A percentile compares a stretch with the other conserved stretches of the same genome.
Conservation (phyloP, 352 stramenopile species). For the Phytophthora megakarya region DNA sequence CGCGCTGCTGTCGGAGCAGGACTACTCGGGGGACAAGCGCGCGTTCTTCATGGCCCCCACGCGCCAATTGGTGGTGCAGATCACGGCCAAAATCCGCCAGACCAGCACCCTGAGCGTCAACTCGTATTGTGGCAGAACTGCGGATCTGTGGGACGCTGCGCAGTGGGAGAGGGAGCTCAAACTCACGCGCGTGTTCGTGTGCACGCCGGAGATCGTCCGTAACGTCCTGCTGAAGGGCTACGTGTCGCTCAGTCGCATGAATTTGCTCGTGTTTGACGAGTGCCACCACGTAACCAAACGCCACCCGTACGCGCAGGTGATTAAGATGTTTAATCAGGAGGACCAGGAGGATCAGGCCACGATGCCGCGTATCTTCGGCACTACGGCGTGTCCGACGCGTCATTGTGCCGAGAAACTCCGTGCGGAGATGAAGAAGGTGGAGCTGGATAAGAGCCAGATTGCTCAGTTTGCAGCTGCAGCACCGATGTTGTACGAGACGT, state of each 20-base stretch:
- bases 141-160: conserved; percentile 65
- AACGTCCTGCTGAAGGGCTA: conserved; percentile 87
- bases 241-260: conserved; percentile 74
- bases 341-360: conserved; percentile 11
- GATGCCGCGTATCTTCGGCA: conserved; percentile 85
- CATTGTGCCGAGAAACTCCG: conserved; percentile 77
- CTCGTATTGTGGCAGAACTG: conserved; percentile 53
- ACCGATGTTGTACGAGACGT: conserved; percentile 68
- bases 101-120: conserved; percentile 63
- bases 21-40: conserved; percentile 66
- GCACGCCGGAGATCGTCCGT: conserved; percentile 86
- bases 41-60: conserved; percentile 85
- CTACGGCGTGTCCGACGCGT: conserved; percentile 77
- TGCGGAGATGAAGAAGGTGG: conserved; percentile 70
- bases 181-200: conserved; percentile 78
- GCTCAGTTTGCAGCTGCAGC: conserved; percentile 68
- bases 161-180: conserved; percentile 67
- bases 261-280: conserved; percentile 91
- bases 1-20: conserved; percentile 71
- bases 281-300: conserved; percentile 91
- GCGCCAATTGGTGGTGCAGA: conserved; percentile 81
- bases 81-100: conserved; percentile 73
- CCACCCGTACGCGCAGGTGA: conserved; percentile 89
- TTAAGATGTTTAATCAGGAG: conserved; percentile 78
- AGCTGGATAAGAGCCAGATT: conserved; percentile 60